Evolutionary conservation across 2,329 filamentous ascomycete species (phyloP).

Genomic region (Lasiodiplodia gonubiensis): DNA sequence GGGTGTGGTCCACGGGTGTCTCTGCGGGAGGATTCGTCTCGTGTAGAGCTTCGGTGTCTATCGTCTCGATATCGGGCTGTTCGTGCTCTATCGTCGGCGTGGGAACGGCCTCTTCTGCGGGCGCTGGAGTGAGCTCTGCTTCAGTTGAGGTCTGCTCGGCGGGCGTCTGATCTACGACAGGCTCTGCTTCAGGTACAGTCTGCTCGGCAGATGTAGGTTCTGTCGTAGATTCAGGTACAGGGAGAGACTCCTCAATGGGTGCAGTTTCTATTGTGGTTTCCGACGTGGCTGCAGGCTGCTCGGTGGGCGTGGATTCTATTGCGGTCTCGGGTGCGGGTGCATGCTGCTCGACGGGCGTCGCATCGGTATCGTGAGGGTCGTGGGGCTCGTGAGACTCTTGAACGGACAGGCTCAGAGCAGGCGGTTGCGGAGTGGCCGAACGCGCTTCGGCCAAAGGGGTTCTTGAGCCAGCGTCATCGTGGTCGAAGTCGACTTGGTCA

Average conservation of each 20-base stretch:
- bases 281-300: neutral
- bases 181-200: neutral
- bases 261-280: neutral
- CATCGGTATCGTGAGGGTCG: neutral
- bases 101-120: constrained; percentile 11
- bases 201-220: constrained; percentile 1
- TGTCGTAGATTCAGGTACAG: neutral
- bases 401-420: neutral
- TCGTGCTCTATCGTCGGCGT: constrained; percentile 26
- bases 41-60: constrained; percentile 29
- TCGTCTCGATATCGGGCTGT: constrained; percentile 28
- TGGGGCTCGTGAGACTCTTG: neutral
- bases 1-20: constrained; percentile 32
- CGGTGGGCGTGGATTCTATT: neutral
- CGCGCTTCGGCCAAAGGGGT: constrained; percentile 15
- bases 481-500: constrained; percentile 2
- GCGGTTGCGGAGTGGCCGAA: constrained; percentile 14
- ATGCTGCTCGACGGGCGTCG: neutral
- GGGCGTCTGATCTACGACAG: neutral
- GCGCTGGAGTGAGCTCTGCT: neutral
- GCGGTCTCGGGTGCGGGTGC: neutral
- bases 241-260: neutral
- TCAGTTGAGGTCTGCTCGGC: neutral
- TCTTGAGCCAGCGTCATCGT: neutral
- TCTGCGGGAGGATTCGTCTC: constrained; percentile 31